A percentile compares a stretch with the other conserved stretches of the same genome.
Conservation (phyloP, 2,329 filamentous ascomycete species). For the Aspergillus eucalypticola region DNA sequence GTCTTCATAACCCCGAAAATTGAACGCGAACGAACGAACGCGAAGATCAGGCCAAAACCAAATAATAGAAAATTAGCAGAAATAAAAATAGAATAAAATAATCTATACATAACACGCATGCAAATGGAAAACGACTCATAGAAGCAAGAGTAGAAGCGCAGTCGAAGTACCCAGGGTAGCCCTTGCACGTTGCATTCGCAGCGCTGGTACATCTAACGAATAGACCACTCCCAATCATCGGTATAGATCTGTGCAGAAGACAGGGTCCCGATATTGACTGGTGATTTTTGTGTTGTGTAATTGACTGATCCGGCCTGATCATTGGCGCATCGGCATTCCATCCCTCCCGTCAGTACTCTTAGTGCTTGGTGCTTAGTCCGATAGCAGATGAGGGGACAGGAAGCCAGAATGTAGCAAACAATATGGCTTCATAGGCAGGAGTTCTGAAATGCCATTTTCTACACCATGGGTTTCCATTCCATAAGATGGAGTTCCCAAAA, state of each 20-base stretch:
- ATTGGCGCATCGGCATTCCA: conserved; percentile 4
- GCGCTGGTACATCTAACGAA: conserved; percentile 1
- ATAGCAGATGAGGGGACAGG: neutral
- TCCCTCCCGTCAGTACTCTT: neutral
- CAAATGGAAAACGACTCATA: neutral
- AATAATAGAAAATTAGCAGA: neutral
- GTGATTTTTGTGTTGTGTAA: neutral
- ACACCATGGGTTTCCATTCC: neutral
- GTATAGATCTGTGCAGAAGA: conserved; percentile 10
- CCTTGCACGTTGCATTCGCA: conserved; percentile 4
- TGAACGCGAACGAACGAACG: neutral
- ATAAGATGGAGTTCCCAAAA: neutral
- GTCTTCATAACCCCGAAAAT: neutral
- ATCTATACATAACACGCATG: neutral
- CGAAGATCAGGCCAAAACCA: no score
- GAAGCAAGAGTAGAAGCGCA: neutral
- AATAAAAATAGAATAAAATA: no score
- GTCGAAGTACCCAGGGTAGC: neutral
- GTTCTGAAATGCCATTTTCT: neutral
- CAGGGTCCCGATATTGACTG: neutral
- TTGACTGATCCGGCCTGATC: conserved; percentile 5
- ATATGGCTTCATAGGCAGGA: neutral
- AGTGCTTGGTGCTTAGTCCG: neutral
- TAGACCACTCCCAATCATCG: conserved; percentile 5
- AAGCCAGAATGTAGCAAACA: neutral